Evolutionary conservation across 1,284 basidiomycete genomes (phyloP).

Genomic region (Sanguinoderma infundibulare): DNA sequence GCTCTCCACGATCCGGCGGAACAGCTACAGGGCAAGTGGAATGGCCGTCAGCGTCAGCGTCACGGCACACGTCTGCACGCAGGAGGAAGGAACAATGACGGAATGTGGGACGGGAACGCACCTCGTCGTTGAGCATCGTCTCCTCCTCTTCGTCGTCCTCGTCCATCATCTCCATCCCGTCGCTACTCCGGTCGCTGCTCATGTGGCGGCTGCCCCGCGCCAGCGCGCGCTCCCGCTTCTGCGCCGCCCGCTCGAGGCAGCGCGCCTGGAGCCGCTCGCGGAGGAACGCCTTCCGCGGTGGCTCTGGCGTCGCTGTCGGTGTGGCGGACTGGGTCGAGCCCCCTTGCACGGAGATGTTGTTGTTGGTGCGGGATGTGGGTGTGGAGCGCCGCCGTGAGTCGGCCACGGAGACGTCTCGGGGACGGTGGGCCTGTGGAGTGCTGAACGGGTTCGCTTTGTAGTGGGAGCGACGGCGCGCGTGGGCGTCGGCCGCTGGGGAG

Average conservation of each 20-base stretch:
- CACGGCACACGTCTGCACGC: neutral
- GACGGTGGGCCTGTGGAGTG: constrained; percentile 25
- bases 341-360: constrained; percentile 1
- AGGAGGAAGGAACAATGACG: too few relatives aligned
- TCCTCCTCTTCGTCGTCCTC: constrained; percentile 52
- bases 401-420: constrained; percentile 7
- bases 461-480: constrained; percentile 31
- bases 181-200: constrained; percentile 46
- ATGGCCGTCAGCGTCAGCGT: neutral
- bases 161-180: constrained; percentile 56
- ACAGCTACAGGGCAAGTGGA: constrained; percentile 49
- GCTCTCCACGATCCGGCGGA: constrained; percentile 62
- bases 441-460: constrained; percentile 29
- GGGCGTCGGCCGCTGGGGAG: constrained; percentile 29
- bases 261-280: constrained; percentile 63
- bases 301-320: constrained; percentile 32
- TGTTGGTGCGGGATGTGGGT: too few relatives aligned
- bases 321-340: constrained; percentile 2
- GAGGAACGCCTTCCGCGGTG: constrained; percentile 52
- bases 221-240: constrained; percentile 55
- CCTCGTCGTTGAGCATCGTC: constrained; percentile 65
- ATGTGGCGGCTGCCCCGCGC: constrained; percentile 38
- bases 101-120: too few relatives aligned
- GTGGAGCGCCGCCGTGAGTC: constrained; percentile 9
- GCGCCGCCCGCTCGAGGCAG: constrained; percentile 61